A percentile compares a stretch with the other conserved stretches of the same genome.
phyloP scores from a whole-genome alignment of 257 asterid species.

The Solanum boliviense region DNA sequence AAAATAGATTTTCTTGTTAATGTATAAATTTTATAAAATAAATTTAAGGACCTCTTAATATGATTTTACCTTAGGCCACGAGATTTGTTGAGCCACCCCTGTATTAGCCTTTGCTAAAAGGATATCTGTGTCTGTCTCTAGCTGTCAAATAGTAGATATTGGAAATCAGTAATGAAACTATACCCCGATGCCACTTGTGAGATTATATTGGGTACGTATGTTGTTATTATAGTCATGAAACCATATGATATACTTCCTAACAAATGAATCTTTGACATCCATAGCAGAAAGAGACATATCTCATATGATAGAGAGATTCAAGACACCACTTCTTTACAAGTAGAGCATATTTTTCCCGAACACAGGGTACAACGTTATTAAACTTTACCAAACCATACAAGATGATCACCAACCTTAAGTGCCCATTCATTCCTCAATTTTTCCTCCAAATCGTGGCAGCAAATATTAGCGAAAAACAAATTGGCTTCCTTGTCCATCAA shows the following conservation, averaged over 20 bases:
- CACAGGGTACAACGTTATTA: neutral
- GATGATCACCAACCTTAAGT: conserved; percentile 46
- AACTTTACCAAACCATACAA: neutral
- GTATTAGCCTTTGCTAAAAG: conserved; percentile 63
- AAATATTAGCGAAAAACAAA: no score
- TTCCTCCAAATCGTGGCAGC: no score
- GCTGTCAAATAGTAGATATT: conserved; percentile 16
- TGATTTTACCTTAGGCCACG: no score
- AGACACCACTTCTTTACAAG: neutral
- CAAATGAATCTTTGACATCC: neutral
- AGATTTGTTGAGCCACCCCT: no score
- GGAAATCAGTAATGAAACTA: neutral
- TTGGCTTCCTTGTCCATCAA: no score
- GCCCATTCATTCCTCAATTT: conserved; percentile 61
- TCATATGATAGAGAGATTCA: neutral
- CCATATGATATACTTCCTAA: neutral
- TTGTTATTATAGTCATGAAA: neutral
- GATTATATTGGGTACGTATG: neutral
- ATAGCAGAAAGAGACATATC: neutral
- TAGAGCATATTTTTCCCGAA: neutral
- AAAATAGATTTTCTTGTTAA: no score
- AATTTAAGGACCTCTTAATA: no score
- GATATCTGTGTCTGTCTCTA: conserved; percentile 74
- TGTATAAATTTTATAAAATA: no score
- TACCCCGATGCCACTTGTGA: neutral